These are phyloP conservation scores for Colletotrichum incanum DNA, from an alignment of 2,329 filamentous ascomycete species.

Conservation along the genomic window DNA sequence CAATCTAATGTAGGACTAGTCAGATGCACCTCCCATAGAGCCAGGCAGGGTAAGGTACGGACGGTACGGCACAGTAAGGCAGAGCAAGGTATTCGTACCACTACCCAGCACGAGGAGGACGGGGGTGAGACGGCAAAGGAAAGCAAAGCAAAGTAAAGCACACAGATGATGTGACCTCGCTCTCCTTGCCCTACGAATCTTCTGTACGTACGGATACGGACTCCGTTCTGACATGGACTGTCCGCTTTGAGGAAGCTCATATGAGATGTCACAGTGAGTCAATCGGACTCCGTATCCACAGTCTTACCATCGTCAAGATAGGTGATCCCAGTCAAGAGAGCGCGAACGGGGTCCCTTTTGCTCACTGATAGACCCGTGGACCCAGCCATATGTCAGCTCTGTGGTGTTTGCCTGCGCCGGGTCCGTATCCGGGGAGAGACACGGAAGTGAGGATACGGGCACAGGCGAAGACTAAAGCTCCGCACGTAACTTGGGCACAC, in stretches of 20 bases:
- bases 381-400: conserved; percentile 10
- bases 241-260: not conserved
- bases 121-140: not conserved
- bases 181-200: not conserved
- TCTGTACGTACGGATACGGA: conserved; percentile 17
- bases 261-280: not conserved
- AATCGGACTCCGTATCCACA: conserved; percentile 10
- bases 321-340: not conserved
- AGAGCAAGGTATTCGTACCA: not conserved
- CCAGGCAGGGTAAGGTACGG: not conserved
- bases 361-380: conserved; percentile 4
- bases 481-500: not conserved
- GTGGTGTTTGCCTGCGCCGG: conserved; percentile 13
- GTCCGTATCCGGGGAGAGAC: conserved; percentile 16
- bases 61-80: conserved; percentile 13
- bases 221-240: conserved; percentile 3
- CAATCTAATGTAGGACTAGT: not conserved
- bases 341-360: not conserved
- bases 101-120: not conserved
- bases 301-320: conserved; percentile 13
- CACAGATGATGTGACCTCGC: not conserved
- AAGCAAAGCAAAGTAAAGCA: not conserved
- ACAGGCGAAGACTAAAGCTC: not conserved
- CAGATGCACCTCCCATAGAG: not conserved
- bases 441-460: conserved; percentile 1